A percentile compares a stretch with the other conserved stretches of the same genome.
These are phyloP conservation scores for Danielia reshetovae DNA, from an alignment of 805 yeast genomes.

Conservation along the genomic window DNA sequence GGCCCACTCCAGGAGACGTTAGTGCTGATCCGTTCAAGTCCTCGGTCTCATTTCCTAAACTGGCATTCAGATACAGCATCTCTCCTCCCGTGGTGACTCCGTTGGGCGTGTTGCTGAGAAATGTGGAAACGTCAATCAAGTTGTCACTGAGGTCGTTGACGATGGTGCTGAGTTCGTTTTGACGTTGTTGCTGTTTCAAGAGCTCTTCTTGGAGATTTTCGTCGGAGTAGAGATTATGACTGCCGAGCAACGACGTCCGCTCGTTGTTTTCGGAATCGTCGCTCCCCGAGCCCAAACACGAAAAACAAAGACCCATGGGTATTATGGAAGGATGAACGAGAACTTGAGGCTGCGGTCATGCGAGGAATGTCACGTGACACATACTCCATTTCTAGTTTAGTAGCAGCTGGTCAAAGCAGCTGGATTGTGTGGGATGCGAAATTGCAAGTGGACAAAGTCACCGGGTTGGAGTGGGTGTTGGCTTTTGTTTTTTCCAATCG, in stretches of 20 bases:
- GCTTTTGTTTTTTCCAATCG: too few relatives aligned
- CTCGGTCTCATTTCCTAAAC: constrained; percentile 4
- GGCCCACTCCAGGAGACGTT: constrained; percentile 2
- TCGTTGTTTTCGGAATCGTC: constrained; percentile 39
- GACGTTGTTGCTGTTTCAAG: constrained; percentile 41
- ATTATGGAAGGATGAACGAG: too few relatives aligned
- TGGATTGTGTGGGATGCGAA: too few relatives aligned
- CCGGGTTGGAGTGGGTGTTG: too few relatives aligned
- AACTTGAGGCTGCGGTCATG: too few relatives aligned
- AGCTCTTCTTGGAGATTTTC: constrained; percentile 33
- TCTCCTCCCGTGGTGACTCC: constrained; percentile 5
- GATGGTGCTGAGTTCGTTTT: constrained; percentile 43
- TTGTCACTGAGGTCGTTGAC: constrained; percentile 40
- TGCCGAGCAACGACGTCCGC: constrained; percentile 32
- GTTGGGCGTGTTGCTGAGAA: constrained; percentile 16
- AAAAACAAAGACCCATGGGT: constrained; percentile 46
- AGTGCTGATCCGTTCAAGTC: constrained; percentile 9
- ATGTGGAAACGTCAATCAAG: constrained; percentile 35
- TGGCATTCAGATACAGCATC: constrained; percentile 3
- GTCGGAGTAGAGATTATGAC: constrained; percentile 25
- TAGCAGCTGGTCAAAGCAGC: too few relatives aligned
- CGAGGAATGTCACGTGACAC: not conserved
- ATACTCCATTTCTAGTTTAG: too few relatives aligned
- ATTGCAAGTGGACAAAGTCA: too few relatives aligned
- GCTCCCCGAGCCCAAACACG: constrained; percentile 36